Evolutionary conservation across 345 rosid species (phyloP), one percentile per base, ranked within the genome.

Genomic region (Camelina neglecta): DNA sequence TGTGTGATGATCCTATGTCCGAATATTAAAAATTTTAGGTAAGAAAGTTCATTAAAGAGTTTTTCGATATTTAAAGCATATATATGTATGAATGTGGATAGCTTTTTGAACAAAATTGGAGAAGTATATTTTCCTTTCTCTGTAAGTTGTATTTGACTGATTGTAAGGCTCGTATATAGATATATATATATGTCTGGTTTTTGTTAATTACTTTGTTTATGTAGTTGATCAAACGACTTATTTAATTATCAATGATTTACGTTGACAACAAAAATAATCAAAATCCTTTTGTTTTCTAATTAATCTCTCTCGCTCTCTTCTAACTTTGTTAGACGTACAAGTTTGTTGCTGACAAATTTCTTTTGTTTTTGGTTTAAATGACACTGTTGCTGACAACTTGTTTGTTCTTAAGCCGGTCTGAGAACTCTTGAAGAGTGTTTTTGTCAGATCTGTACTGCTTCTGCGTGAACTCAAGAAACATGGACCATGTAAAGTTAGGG

Each of bases 401-500:
- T 39, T 49, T 60, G 68, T n/a, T 72, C 60, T 18, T 72, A 23
- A 60, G 68, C 75, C 75, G 62, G 1, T 49, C 44, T 61, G 75
- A 36, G 50, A 72, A 72, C 51, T 61, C 23, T 38, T 61, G 51
- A 38, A 72, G 69, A 51, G 75, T 72, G 42, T 60, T 61, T 18
- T 15, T 49, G 68, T 72, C 75, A 1, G 68, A 35, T 72, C 75
- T 72, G 64, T 72, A 72, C 55, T 72, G 23, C 45, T 76, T 65
- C 38, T 59, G 66, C 11, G 93, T 88, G 76, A 90, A 90, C 11
- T 75, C 81, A 53, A 86, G 64, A 61, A 90, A 71, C 65, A 81
- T 82, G 2, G 96, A 87, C 96, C 92, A 90, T 6, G 88, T 87
- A 83, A 88, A 90, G 61, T 90, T 88, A 0, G 93, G 91, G 69